Evolutionary conservation across 2,329 filamentous ascomycete genomes (phyloP), one percentile per base, ranked within the genome.

Genomic region (Pestalotiopsis sp.): DNA sequence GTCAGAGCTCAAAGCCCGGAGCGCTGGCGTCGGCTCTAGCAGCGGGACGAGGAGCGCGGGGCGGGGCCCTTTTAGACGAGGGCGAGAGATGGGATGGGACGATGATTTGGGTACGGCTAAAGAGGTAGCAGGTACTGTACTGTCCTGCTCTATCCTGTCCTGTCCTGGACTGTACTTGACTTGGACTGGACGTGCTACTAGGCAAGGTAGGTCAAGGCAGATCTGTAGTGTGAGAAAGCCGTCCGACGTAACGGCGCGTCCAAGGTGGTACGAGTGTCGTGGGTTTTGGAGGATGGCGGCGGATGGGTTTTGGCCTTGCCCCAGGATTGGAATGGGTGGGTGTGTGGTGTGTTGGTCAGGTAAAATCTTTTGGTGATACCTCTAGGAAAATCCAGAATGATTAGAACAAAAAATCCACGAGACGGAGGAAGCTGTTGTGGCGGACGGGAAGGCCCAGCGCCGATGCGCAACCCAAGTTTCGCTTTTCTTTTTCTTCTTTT

Each of bases 161-260:
- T 36, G 31, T 36, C 31, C 31, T 36, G 31, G 31, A 27, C 27
- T 4, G 20, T 23, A 36, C 31, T 36, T 36, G 61, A 20, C 63
- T 36, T 9, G 41, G n/a, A 31, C 27, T 45, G 52, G 49, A 13
- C 27, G 49, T 45, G 63, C 20, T 27, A 66, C 49, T 45, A 49
- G 31, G 31, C 31, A 36, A 36, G 31, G 31, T 36, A 27, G 45
- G 41, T 25, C 63, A 57, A 31, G 31, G 36, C 31, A 49, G 36
- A 66, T 41, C 52, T 66, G 38, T 17, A 45, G 62, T 45, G 38
- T 23, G 38, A 36, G 31, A 14, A 36, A 14, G 12, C n/a, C 38
- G 63, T 49, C 25, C 41, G n/a, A 66, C 31, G 31, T 27, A 66
- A 66, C 63, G 63, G 63, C 59, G 59, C 59, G 25, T 36, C 59